Evolutionary conservation across 2,329 filamentous ascomycete species (phyloP).

Genomic region (Trichoderma arundinaceum): DNA sequence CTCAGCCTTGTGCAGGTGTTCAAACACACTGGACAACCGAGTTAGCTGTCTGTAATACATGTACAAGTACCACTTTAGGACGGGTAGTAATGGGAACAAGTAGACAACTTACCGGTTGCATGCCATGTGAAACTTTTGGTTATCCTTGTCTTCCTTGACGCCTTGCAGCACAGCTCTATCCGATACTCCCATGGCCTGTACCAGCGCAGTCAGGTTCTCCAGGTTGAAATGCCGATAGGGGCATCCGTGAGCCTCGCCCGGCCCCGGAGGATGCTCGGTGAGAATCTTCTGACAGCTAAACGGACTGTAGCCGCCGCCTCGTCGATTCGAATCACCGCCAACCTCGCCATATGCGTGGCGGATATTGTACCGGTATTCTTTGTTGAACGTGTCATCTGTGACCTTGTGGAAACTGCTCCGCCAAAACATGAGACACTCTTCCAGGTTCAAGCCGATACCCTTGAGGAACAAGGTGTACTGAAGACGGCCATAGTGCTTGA

Average conservation of each 20-base stretch:
- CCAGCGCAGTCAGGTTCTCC: slow-evolving; percentile 80
- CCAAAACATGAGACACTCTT: slow-evolving; percentile 94
- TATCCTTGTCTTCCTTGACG: slow-evolving; percentile 87
- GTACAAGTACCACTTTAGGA: not conserved
- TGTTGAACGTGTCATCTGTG: slow-evolving; percentile 94
- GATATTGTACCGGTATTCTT: slow-evolving; percentile 96
- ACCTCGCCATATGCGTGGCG: slow-evolving; percentile 96
- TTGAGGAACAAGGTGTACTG: slow-evolving; percentile 98
- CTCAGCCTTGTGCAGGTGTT: slow-evolving; percentile 79
- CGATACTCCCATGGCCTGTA: slow-evolving; percentile 78
- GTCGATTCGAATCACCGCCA: slow-evolving; percentile 85
- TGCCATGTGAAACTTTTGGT: slow-evolving; percentile 89
- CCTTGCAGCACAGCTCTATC: slow-evolving; percentile 79
- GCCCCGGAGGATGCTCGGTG: slow-evolving; percentile 83
- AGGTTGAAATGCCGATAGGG: slow-evolving; percentile 90
- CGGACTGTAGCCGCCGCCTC: slow-evolving; percentile 85
- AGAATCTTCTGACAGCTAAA: slow-evolving; percentile 96
- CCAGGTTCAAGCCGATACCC: slow-evolving; percentile 88
- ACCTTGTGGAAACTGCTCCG: slow-evolving; percentile 82
- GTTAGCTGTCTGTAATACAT: not conserved
- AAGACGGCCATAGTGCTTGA: slow-evolving; percentile 91
- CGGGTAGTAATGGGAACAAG: not conserved
- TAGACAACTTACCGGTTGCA: slow-evolving; percentile 74
- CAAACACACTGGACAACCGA: slow-evolving; percentile 70
- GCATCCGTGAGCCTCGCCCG: slow-evolving; percentile 92